Evolutionary conservation across 2,329 filamentous ascomycete species (phyloP).

Genomic region (Peltaster fructicola): DNA sequence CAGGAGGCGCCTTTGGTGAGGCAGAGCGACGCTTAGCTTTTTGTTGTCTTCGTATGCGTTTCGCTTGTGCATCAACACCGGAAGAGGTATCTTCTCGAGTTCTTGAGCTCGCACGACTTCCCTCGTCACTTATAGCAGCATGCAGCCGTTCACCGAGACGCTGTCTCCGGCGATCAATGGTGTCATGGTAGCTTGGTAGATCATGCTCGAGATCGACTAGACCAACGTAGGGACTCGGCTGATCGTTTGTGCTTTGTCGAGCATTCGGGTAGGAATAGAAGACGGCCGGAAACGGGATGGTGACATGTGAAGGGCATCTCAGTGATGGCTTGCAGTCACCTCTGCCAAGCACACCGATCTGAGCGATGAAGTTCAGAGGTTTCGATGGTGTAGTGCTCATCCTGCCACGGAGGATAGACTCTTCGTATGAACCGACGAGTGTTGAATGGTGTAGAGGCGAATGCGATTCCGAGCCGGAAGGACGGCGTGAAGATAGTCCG

Average conservation of each 20-base stretch:
- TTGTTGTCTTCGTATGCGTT: slow-evolving; percentile 18
- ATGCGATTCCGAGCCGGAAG: slow-evolving; percentile 65
- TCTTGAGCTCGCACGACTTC: slow-evolving; percentile 14
- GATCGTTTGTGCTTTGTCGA: slow-evolving; percentile 47
- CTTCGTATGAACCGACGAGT: slow-evolving; percentile 96
- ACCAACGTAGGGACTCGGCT: slow-evolving; percentile 89
- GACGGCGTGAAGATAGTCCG: slow-evolving; percentile 41
- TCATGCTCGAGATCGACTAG: slow-evolving; percentile 79
- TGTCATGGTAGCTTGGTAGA: slow-evolving; percentile 27
- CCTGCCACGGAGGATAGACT: slow-evolving; percentile 81
- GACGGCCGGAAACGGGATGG: slow-evolving; percentile 77
- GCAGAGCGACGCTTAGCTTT: slow-evolving; percentile 40
- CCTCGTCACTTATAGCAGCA: slow-evolving; percentile 10
- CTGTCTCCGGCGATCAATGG: slow-evolving; percentile 17
- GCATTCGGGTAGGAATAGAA: slow-evolving; percentile 79
- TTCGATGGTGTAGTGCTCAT: slow-evolving; percentile 96
- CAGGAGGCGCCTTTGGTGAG: slow-evolving; percentile 51
- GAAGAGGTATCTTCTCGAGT: slow-evolving; percentile 9
- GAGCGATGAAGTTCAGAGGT: slow-evolving; percentile 79
- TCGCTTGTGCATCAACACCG: slow-evolving; percentile 11
- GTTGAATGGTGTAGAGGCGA: slow-evolving; percentile 76
- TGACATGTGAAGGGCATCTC: slow-evolving; percentile 77
- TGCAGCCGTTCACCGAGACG: slow-evolving; percentile 11
- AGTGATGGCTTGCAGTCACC: slow-evolving; percentile 77
- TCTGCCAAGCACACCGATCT: slow-evolving; percentile 82